phyloP scores from a whole-genome alignment of 2,329 filamentous ascomycete genomes.

The Plenodomus lindquistii region DNA sequence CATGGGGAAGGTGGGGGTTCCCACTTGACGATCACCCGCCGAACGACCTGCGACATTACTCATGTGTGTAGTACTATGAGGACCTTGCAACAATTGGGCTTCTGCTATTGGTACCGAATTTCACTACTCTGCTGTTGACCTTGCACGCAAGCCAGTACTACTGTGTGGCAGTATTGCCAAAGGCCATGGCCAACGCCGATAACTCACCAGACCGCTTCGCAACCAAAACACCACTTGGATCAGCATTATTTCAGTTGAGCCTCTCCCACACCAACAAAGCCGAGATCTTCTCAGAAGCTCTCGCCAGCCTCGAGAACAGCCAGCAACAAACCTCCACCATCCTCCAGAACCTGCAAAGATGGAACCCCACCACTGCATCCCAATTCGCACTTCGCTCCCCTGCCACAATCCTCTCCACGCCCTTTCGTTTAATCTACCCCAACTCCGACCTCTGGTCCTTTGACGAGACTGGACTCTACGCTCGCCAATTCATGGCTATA shows the following conservation, averaged over 20 bases:
- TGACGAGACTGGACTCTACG: conserved; percentile 5
- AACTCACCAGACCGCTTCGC: not conserved
- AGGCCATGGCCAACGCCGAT: too few species aligned
- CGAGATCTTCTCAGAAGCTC: not conserved
- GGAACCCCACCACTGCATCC: conserved; percentile 1
- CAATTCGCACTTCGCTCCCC: conserved; percentile 5
- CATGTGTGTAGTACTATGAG: too few species aligned
- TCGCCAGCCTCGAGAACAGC: not conserved
- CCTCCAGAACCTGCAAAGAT: conserved; percentile 4
- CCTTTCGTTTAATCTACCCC: conserved; percentile 14
- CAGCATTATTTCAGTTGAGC: not conserved
- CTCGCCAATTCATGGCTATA: conserved; percentile 14
- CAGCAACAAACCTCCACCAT: not conserved
- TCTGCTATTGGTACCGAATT: too few species aligned
- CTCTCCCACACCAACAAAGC: not conserved
- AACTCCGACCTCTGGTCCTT: conserved; percentile 2
- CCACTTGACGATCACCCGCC: too few species aligned
- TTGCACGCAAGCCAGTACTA: too few species aligned
- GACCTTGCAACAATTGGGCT: too few species aligned
- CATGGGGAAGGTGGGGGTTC: too few species aligned
- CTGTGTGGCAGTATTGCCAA: too few species aligned
- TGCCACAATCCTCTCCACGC: conserved; percentile 9
- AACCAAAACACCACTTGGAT: not conserved
- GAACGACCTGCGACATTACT: too few species aligned
- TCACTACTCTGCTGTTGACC: too few species aligned